Percentiles rank a stretch among this genome's conserved stretches.
Conservation (phyloP, 345 rosid genomes). For the Mallotus nudiflorus region DNA sequence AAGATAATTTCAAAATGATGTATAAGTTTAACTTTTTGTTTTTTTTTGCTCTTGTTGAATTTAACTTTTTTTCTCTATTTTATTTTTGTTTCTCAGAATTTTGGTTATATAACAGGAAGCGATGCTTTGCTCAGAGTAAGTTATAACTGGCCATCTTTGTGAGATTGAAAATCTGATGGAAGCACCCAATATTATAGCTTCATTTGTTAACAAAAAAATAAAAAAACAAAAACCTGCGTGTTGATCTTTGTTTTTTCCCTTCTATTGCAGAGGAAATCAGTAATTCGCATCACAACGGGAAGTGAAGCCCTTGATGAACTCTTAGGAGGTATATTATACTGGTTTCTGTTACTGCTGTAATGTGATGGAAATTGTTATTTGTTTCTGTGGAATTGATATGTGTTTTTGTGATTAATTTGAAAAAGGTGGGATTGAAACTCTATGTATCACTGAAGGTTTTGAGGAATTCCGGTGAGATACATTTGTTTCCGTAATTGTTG, state of each 20-base stretch:
- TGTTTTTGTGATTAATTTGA: too few species aligned
- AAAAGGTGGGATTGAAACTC: too few species aligned
- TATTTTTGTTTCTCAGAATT: constrained; percentile 50
- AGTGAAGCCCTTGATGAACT: constrained; percentile 94
- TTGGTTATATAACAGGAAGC: constrained; percentile 85
- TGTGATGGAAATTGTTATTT: neutral
- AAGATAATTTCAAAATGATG: constrained; percentile 33
- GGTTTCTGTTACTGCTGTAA: neutral
- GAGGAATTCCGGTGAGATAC: constrained; percentile 75
- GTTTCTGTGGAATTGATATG: constrained; percentile 1
- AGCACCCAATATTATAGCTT: too few species aligned
- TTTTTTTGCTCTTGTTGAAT: neutral
- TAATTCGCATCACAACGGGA: constrained; percentile 84
- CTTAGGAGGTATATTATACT: constrained; percentile 59
- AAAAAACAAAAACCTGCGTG: neutral
- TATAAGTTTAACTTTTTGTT: neutral
- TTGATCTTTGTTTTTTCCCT: constrained; percentile 4
- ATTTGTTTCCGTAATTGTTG: neutral
- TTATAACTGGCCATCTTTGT: constrained; percentile 11
- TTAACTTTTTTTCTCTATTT: too few species aligned
- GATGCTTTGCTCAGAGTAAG: constrained; percentile 86
- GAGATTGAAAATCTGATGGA: too few species aligned
- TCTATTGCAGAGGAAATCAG: constrained; percentile 63
- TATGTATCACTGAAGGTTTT: constrained; percentile 83
- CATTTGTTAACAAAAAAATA: too few species aligned